These are phyloP conservation scores for Botrytis byssoidea DNA, from an alignment of 2,329 filamentous ascomycete genomes.

Conservation along the genomic window DNA sequence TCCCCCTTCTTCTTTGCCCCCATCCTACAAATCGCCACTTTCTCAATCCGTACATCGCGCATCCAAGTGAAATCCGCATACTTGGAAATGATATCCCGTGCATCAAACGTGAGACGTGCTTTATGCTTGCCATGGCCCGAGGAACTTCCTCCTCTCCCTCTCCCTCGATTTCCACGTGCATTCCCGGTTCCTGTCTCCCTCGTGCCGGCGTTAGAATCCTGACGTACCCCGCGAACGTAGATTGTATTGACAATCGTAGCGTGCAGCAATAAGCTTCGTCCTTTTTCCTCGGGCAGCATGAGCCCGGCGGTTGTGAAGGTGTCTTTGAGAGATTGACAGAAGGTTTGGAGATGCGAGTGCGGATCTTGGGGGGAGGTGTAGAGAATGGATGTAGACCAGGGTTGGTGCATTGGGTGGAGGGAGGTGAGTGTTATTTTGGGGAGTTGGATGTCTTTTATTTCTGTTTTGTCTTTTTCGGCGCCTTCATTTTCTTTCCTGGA, in stretches of 20 bases:
- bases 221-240: slow-evolving; percentile 52
- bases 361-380: slow-evolving; percentile 61
- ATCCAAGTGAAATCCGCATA: slow-evolving; percentile 72
- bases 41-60: slow-evolving; percentile 63
- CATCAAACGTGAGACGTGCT: slow-evolving; percentile 49
- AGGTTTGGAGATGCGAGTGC: slow-evolving; percentile 50
- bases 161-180: background rate
- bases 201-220: background rate
- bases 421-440: background rate
- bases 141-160: background rate
- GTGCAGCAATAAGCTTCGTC: slow-evolving; percentile 69
- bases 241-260: slow-evolving; percentile 85
- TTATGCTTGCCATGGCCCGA: slow-evolving; percentile 34
- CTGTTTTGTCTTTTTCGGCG: background rate
- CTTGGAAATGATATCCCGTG: slow-evolving; percentile 52
- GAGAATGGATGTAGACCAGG: slow-evolving; percentile 46
- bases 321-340: slow-evolving; percentile 56
- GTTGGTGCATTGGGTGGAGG: slow-evolving; percentile 54
- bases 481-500: background rate
- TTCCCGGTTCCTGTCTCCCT: slow-evolving; percentile 29
- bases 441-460: background rate
- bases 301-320: slow-evolving; percentile 56
- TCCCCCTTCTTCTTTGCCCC: slow-evolving; percentile 60
- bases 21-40: slow-evolving; percentile 81
- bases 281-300: slow-evolving; percentile 51